A percentile compares a stretch with the other conserved stretches of the same genome.
These are phyloP conservation scores for Aspergillus pseudoterreus DNA, from an alignment of 2,329 filamentous ascomycete genomes.

Conservation along the genomic window DNA sequence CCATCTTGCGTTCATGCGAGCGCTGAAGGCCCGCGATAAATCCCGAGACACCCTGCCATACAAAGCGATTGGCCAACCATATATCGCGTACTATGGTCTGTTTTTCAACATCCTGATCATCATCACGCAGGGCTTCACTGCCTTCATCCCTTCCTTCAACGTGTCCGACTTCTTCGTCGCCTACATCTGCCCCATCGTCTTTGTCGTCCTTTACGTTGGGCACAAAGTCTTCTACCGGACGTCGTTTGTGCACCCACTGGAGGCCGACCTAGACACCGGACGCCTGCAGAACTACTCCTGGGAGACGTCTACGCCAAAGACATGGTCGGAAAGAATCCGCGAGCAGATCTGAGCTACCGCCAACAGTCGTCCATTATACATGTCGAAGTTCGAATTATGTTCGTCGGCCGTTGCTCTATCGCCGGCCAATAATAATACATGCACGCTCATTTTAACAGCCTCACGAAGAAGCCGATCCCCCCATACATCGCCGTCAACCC, in stretches of 20 bases:
- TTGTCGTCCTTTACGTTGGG: conserved; percentile 54
- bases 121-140: conserved; percentile 64
- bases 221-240: conserved; percentile 51
- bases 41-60: conserved; percentile 58
- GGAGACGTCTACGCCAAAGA: conserved; percentile 25
- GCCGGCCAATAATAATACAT: too few species aligned
- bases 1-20: conserved; percentile 63
- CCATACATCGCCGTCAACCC: conserved; percentile 23
- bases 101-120: conserved; percentile 62
- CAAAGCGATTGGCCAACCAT: conserved; percentile 59
- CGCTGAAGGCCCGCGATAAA: conserved; percentile 53
- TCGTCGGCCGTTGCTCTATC: neutral
- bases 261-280: conserved; percentile 43
- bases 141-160: conserved; percentile 58
- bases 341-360: conserved; percentile 1
- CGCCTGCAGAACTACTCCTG: conserved; percentile 26
- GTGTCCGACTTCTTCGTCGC: conserved; percentile 59
- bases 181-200: conserved; percentile 63
- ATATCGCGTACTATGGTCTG: conserved; percentile 60
- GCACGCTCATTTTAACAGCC: conserved; percentile 11
- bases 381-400: neutral
- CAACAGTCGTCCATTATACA: neutral
- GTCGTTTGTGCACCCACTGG: conserved; percentile 30
- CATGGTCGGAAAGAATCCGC: conserved; percentile 18
- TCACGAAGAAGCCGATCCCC: conserved; percentile 22